Conservation (phyloP, 345 rosid genomes). For the Lepidium sativum region DNA sequence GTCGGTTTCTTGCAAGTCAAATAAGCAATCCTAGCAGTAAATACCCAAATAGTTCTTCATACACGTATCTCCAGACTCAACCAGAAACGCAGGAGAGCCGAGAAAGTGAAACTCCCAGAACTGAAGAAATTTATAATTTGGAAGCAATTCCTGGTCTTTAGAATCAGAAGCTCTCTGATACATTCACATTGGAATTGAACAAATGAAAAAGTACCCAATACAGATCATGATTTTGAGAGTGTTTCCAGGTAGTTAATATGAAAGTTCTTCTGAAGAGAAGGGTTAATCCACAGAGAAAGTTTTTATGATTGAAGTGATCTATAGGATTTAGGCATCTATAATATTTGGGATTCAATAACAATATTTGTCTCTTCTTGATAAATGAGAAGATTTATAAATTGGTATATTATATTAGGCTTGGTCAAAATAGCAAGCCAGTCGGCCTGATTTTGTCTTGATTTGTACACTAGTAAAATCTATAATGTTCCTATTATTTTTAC, state of each 20-base stretch:
- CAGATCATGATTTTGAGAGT: constrained; percentile 11
- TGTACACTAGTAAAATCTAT: neutral
- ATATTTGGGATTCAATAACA: neutral
- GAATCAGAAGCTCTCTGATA: constrained; percentile 6
- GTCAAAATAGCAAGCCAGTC: neutral
- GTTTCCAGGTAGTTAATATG: neutral
- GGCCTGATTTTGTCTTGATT: neutral
- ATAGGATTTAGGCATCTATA: neutral
- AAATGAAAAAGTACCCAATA: neutral
- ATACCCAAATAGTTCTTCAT: constrained; percentile 51
- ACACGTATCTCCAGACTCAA: constrained; percentile 51
- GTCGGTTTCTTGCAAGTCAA: constrained; percentile 91
- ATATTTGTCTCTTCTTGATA: neutral
- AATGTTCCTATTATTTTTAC: no score
- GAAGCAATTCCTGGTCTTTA: constrained; percentile 92
- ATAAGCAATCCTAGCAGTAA: constrained; percentile 71
- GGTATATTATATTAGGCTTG: neutral
- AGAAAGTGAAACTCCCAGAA: constrained; percentile 39
- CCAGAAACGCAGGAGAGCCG: constrained; percentile 45
- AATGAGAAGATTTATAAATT: constrained; percentile 1
- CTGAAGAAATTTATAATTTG: constrained; percentile 65
- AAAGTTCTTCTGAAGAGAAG: neutral
- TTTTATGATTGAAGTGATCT: neutral
- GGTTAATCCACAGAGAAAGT: constrained; percentile 3
- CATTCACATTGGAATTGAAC: neutral